Evolutionary conservation across 2,329 filamentous ascomycete species (phyloP).

Genomic region (Pyricularia grisea): DNA sequence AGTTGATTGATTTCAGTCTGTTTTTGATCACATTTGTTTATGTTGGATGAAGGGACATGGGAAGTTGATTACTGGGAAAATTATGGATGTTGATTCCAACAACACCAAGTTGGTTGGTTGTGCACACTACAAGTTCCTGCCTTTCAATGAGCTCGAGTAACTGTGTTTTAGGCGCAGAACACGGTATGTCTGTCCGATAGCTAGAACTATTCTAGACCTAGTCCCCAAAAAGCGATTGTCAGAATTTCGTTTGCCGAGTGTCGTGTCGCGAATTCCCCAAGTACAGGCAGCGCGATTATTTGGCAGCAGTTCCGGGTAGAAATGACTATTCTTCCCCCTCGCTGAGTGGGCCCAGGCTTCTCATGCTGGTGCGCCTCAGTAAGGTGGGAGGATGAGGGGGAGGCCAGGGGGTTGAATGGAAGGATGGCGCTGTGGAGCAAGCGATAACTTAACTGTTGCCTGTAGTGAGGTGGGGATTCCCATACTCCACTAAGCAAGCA

Average conservation of each 20-base stretch:
- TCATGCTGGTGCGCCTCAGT: not conserved
- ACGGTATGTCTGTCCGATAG: no score
- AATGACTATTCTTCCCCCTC: no score
- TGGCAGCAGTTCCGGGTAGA: not conserved
- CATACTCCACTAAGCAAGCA: not conserved
- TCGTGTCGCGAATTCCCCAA: not conserved
- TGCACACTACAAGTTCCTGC: not conserved
- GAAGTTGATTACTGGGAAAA: not conserved
- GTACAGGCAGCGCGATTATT: not conserved
- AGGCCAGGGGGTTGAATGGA: no score
- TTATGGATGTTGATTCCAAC: not conserved
- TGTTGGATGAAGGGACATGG: not conserved
- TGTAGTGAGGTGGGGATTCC: not conserved
- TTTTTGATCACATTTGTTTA: not conserved
- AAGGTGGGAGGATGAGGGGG: not conserved
- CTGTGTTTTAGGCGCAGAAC: no score
- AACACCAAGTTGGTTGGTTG: not conserved
- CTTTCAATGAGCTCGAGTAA: not conserved
- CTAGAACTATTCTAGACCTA: no score
- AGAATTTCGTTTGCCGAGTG: not conserved
- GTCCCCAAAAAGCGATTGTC: not conserved
- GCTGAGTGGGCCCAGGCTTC: not conserved
- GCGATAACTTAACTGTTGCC: no score
- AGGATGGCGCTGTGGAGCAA: not conserved
- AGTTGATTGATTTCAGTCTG: not conserved